These are phyloP conservation scores for Leccinum barrowsii DNA, from an alignment of 768 basidiomycete genomes.

Conservation along the genomic window DNA sequence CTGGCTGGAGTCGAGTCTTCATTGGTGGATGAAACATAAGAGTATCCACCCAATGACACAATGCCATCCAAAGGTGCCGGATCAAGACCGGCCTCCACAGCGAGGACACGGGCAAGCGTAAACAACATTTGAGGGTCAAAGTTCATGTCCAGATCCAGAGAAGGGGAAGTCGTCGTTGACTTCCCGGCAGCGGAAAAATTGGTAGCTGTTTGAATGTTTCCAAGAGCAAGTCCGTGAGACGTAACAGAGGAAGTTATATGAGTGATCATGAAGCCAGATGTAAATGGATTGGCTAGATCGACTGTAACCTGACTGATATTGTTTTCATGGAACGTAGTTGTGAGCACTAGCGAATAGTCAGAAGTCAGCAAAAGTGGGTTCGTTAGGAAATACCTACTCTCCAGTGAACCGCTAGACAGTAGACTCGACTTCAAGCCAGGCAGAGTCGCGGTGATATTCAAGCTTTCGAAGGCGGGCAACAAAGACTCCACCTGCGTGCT, in stretches of 20 bases:
- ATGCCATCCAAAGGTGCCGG: constrained; percentile 63
- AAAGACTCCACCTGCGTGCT: constrained; percentile 61
- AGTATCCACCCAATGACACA: constrained; percentile 62
- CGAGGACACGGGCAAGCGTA: constrained; percentile 64
- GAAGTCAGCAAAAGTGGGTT: background rate
- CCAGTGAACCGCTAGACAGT: constrained; percentile 52
- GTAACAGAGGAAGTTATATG: constrained; percentile 57
- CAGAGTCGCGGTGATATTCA: constrained; percentile 53
- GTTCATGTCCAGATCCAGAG: constrained; percentile 60
- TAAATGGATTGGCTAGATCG: constrained; percentile 64
- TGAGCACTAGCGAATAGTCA: constrained; percentile 41
- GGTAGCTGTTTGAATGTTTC: constrained; percentile 52
- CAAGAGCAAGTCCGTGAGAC: constrained; percentile 58
- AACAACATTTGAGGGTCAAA: constrained; percentile 67
- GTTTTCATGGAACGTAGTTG: constrained; percentile 58
- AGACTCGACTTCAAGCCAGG: constrained; percentile 59
- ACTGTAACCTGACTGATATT: constrained; percentile 67
- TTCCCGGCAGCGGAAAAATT: constrained; percentile 53
- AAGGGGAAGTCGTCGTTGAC: constrained; percentile 52
- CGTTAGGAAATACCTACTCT: constrained; percentile 34
- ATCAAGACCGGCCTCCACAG: constrained; percentile 58
- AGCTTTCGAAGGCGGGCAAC: constrained; percentile 54
- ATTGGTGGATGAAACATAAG: constrained; percentile 41
- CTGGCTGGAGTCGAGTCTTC: constrained; percentile 32
- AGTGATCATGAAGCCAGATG: constrained; percentile 53